Evolutionary conservation across 129 eudicot species (phyloP).

Genomic region (Heracleum sosnowskyi): DNA sequence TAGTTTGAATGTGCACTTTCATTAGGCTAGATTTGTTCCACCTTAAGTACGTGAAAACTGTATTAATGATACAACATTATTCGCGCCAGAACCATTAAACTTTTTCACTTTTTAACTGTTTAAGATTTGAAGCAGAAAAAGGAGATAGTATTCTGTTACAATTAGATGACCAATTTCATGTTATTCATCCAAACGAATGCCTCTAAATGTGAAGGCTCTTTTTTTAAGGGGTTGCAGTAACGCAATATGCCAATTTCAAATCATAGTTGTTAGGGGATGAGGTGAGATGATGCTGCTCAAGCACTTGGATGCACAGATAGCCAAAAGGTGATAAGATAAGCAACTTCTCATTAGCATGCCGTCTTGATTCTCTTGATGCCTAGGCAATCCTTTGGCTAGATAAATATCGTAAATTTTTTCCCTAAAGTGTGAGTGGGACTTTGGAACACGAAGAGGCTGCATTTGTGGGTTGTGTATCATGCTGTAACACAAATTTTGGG

Average conservation of each 20-base stretch:
- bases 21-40: neutral
- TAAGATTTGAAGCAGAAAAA: neutral
- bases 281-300: neutral
- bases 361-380: neutral
- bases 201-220: neutral
- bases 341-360: neutral
- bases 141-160: neutral
- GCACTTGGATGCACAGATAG: neutral
- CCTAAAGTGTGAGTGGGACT: neutral
- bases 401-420: neutral
- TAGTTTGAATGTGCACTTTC: neutral
- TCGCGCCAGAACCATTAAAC: neutral
- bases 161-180: neutral
- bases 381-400: neutral
- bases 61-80: neutral
- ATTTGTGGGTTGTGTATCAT: neutral
- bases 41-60: neutral
- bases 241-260: neutral
- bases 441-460: neutral
- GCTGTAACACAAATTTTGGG: neutral
- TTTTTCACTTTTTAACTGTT: neutral
- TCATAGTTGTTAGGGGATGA: neutral
- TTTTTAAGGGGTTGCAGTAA: neutral
- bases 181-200: neutral
- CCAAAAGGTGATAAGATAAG: neutral